Evolutionary conservation across 2,329 filamentous ascomycete species (phyloP).

Genomic region (Cladobotryum mycophilum): DNA sequence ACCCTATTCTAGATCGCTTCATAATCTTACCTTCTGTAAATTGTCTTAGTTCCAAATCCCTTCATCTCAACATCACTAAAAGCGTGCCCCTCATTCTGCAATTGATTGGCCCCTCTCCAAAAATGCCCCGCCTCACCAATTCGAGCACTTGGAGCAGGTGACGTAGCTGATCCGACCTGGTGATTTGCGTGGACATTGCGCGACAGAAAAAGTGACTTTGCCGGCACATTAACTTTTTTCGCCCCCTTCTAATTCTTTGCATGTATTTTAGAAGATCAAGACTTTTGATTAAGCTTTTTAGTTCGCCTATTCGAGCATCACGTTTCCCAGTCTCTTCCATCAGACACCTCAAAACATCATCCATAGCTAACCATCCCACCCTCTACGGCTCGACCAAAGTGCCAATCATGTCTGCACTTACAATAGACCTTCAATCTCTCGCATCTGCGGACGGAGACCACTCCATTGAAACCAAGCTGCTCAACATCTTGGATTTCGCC

Average conservation of each 20-base stretch:
- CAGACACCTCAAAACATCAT: background rate
- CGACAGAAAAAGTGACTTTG: too few species aligned
- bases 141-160: background rate
- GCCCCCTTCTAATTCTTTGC: too few species aligned
- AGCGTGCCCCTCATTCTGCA: background rate
- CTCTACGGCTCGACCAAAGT: too few species aligned
- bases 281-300: too few species aligned
- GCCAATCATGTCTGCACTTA: background rate
- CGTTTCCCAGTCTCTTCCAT: background rate
- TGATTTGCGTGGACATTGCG: too few species aligned
- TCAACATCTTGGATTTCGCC: conserved; percentile 18
- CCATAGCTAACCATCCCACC: too few species aligned
- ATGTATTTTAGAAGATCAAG: too few species aligned
- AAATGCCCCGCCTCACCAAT: background rate
- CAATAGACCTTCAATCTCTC: background rate
- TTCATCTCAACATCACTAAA: background rate
- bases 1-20: background rate
- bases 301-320: too few species aligned
- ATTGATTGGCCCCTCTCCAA: background rate
- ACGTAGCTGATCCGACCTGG: background rate
- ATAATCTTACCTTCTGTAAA: background rate
- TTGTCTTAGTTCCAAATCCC: too few species aligned
- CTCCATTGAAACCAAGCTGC: background rate
- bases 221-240: too few species aligned
- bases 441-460: background rate